Base-by-base conservation (phyloP, 2,329 filamentous ascomycete genomes). In the Fusarium sp. region DNA sequence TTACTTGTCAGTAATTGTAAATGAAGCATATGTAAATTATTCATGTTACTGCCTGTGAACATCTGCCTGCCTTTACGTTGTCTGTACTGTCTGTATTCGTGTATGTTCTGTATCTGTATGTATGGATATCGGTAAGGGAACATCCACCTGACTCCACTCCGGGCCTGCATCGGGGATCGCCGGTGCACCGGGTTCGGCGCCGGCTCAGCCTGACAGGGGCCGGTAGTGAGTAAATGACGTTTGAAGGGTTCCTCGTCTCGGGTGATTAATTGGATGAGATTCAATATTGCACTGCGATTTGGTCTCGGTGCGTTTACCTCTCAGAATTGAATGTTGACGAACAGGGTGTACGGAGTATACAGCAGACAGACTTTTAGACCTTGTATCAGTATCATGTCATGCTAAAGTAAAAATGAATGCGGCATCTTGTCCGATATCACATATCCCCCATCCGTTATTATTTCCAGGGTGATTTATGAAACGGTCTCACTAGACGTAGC, bases 171-270 rank as follows among this genome's bases (percentile, higher is more conserved):
- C 72, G 72, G 72, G 30, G 68, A 74, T 74, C 70, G 70, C 72
- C 72, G 72, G 71, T 69, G 62, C 62, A 60, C 69, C 57, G 69
- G 56, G 55, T 16, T 64, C 54, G 52, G 58, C 40, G 49, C 48
- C 49, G 52, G 57, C 62, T 74, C 72, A 74, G 72, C 72, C 72
- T 71, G 72, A 64, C 72, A 74, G 62, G 72, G 72, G 60, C 62
- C 52, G 40, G 25, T 48, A 34, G 34, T 40, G n/a, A 41, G 44
- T 27, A 29, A 47, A 54, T 68, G 59, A 65, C 59, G 58, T 69
- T 68, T 45, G 64, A 58, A 30, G 46, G n/a, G 27, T 58, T 55
- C 38, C 8, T 59, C 58, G 25, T 34, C 52, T 25, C 45, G 38
- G 32, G 30, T 18, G 24, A 52, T 20, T 38, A 53, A 61, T 62